Base-by-base conservation (phyloP, 768 basidiomycete species). In the Suillus sp. region DNA sequence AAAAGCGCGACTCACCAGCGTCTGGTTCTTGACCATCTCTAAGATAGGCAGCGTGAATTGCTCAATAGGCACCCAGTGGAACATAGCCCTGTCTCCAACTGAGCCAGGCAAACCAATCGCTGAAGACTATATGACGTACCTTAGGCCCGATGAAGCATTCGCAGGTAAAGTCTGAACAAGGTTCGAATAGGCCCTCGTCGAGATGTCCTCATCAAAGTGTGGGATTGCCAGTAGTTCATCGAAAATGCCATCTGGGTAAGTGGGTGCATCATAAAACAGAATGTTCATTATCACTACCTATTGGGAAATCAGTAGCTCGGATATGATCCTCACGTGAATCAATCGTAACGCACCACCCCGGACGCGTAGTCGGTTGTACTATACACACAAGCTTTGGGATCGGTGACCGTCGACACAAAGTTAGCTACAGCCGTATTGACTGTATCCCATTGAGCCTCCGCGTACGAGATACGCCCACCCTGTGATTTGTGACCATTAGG, bases 231-330 rank as follows among this genome's bases (percentile, higher is more conserved):
- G 37, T 13, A 59, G 25, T 16, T 55, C 37, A 22, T 35, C 5
- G 45, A 25, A 76, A 7, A 35, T 34, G 3, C 16, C 43, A n/a
- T 22, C 48, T 1, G 43, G 34, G 5, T 35, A 67, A 20, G 64
- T 54, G 25, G 74, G 86, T 0, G 65, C 83, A 66, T 89, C 83
- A 66, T 90, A 89, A 72, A 89, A 90, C 22, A 89, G 60, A 4
- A 84, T 60, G 9, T 74, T 71, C 62, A 71, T 69, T 56, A 64
- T 62, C 37, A 67, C 40, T 47, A 51, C 54, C 72, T 69, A 50
- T 25, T 1, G 60, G 32, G 6, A 54, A 32, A n/a, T 48, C 63
- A 68, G 40, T 51, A n/a, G 47, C 50, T 50, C 48, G 1, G 8
- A 16, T 27, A 50, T 27, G 16, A 8, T 9, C 9, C 16, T 50